Evolutionary conservation across 257 asterid species (phyloP).

Genomic region (Schizonepeta tenuifolia): DNA sequence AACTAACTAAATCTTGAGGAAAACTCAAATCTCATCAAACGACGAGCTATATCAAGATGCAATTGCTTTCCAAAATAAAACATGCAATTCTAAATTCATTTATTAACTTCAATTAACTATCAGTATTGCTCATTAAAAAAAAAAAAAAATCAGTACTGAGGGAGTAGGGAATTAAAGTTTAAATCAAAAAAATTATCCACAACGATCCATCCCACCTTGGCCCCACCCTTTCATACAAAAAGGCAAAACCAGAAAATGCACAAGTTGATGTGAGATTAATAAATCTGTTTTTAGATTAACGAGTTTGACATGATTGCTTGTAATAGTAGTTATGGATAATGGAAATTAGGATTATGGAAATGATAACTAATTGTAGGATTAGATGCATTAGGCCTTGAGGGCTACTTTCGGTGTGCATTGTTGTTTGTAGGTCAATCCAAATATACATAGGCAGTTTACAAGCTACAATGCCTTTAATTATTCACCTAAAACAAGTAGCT

Average conservation of each 20-base stretch:
- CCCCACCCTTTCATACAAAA: not conserved
- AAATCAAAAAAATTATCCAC: no score
- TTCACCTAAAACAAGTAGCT: not conserved
- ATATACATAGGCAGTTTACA: not conserved
- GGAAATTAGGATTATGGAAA: constrained; percentile 9
- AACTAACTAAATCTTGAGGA: not conserved
- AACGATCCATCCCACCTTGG: no score
- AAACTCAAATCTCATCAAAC: not conserved
- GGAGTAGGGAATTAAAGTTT: no score
- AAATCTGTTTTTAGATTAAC: not conserved
- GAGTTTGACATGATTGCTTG: not conserved
- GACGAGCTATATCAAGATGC: not conserved
- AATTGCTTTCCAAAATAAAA: no score
- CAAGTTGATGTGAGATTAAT: not conserved
- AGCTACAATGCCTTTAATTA: not conserved
- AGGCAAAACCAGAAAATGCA: constrained; percentile 12
- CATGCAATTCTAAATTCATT: not conserved
- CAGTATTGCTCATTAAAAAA: no score
- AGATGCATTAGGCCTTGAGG: constrained; percentile 18
- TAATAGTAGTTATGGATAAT: not conserved
- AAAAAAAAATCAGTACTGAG: no score
- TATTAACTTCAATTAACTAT: no score
- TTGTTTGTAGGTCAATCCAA: constrained; percentile 20
- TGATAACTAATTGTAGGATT: constrained; percentile 5
- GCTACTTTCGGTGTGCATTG: constrained; percentile 10